phyloP scores from a whole-genome alignment of 352 stramenopile genomes.

The Paralagenidium karlingii region DNA sequence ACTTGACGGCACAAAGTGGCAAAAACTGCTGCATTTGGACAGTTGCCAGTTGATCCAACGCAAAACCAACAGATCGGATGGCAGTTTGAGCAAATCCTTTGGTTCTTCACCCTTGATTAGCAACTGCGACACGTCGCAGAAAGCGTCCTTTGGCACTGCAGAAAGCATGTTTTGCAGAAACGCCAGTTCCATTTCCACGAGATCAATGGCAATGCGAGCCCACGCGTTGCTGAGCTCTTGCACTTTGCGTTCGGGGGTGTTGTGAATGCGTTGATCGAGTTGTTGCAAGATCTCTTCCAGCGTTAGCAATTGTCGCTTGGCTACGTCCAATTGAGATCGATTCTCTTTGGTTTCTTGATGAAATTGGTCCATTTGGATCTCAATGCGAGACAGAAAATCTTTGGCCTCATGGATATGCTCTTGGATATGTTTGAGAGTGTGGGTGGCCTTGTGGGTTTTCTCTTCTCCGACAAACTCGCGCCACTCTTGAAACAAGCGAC shows the following conservation, averaged over 20 bases:
- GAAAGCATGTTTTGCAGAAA: conserved; percentile 54
- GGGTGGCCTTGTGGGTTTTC: conserved; percentile 15
- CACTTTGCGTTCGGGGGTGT: conserved; percentile 41
- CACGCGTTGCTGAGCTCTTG: conserved; percentile 55
- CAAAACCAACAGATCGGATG: conserved; percentile 45
- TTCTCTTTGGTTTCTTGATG: conserved; percentile 27
- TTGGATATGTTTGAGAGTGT: conserved; percentile 29
- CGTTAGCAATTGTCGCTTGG: conserved; percentile 36
- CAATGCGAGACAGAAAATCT: conserved; percentile 30
- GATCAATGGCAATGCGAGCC: conserved; percentile 33
- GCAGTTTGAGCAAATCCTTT: conserved; percentile 23
- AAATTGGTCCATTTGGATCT: conserved; percentile 33
- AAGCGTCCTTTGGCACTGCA: conserved; percentile 20
- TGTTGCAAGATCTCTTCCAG: conserved; percentile 41
- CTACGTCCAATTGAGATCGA: conserved; percentile 45
- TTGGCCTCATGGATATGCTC: conserved; percentile 36
- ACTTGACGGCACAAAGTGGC: conserved; percentile 7
- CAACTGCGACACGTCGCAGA: conserved; percentile 26
- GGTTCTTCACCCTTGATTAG: conserved; percentile 42
- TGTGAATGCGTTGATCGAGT: conserved; percentile 25
- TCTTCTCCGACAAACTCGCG: conserved; percentile 17
- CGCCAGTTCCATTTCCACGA: conserved; percentile 37
- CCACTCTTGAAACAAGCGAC: conserved; percentile 31
- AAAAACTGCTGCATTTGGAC: conserved; percentile 19
- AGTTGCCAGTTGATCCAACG: conserved; percentile 63